Evolutionary conservation across 1,284 basidiomycete species (phyloP), one percentile per base, ranked within the genome.

Genomic region (Vanrija pseudolonga): DNA sequence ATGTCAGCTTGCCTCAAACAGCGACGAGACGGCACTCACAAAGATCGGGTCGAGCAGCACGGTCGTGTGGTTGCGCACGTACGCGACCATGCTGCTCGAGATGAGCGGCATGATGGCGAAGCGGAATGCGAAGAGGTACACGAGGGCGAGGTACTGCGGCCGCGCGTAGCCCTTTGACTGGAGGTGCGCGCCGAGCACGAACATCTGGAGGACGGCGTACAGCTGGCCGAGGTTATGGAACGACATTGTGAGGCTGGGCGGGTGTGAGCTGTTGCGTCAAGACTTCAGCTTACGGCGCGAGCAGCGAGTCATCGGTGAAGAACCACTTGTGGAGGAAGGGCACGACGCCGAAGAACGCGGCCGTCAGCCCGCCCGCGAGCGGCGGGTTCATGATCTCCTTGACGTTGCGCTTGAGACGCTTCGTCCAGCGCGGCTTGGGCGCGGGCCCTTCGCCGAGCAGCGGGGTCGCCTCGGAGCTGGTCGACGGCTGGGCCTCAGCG

Each of bases 151-250:
- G 43, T 59, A 44, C 15, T 61, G 65, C 24, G 64, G 66, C 26
- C 55, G 42, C 26, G 59, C 64, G 36, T 52, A 56, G 44, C 47
- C 50, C 39, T 60, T 60, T 14, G 55, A 61, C 37, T 60, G 54
- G 26, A 71, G 56, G 47, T 69, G 66, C 7, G 65, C 67, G 19
- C 68, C 66, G 8, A 69, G 61, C 24, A 67, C 69, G 19, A 69
- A 70, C 65, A 70, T 72, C 54, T 74, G 73, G 8, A 75, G 55
- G 0, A 62, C 68, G 2, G 73, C 67, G 51, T 73, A 76, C 6
- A 76, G 62, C 22, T 60, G 51, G 18, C 74, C 73, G 2, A 76
- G 50, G 23, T 68, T 71, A 19, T 60, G 57, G 41, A 73, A 55
- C 7, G 59, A 50, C 38, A 62, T 51, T 51, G 64, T 24, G 55